These are phyloP conservation scores for Eremochloa ophiuroides DNA, from an alignment of 176 grass and related monocot species.

Conservation along the genomic window DNA sequence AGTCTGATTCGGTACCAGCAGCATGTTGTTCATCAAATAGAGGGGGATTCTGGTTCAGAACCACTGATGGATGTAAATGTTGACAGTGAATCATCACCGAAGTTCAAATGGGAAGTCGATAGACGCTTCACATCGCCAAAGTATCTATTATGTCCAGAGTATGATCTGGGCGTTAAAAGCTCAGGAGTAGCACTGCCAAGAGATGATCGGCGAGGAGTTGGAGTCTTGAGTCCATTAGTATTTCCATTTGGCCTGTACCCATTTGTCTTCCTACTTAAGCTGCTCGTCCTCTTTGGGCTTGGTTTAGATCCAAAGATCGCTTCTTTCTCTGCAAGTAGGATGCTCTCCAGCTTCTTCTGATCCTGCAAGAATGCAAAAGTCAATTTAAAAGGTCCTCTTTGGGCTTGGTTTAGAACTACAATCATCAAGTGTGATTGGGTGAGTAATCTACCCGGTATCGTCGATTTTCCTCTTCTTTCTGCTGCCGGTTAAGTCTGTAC, in stretches of 20 bases:
- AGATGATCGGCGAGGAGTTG: slow-evolving; percentile 56
- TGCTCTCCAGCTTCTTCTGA: slow-evolving; percentile 87
- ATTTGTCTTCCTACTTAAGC: slow-evolving; percentile 69
- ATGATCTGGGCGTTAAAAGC: slow-evolving; percentile 81
- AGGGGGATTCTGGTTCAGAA: slow-evolving; percentile 91
- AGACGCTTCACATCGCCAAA: slow-evolving; percentile 61
- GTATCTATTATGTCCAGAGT: slow-evolving; percentile 70
- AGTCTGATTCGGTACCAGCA: slow-evolving; percentile 30
- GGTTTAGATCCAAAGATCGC: slow-evolving; percentile 69
- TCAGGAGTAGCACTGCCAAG: slow-evolving; percentile 76
- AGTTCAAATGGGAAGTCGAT: slow-evolving; percentile 65
- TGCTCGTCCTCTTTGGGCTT: slow-evolving; percentile 53
- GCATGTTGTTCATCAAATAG: slow-evolving; percentile 31
- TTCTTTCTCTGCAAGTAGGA: slow-evolving; percentile 75
- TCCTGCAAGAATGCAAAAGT: slow-evolving; percentile 45
- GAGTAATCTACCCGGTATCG: slow-evolving; percentile 62
- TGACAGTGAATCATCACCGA: slow-evolving; percentile 76
- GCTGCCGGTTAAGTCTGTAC: slow-evolving; percentile 67
- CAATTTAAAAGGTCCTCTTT: not conserved
- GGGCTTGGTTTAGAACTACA: not conserved
- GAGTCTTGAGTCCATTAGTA: slow-evolving; percentile 77
- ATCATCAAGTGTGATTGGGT: not conserved
- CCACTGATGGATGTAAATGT: slow-evolving; percentile 97
- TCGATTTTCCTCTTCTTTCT: slow-evolving; percentile 78
- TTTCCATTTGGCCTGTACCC: slow-evolving; percentile 48